These are phyloP conservation scores for Dissophora globulifera DNA, from an alignment of 192 early-diverging fungal genomes.

Conservation along the genomic window DNA sequence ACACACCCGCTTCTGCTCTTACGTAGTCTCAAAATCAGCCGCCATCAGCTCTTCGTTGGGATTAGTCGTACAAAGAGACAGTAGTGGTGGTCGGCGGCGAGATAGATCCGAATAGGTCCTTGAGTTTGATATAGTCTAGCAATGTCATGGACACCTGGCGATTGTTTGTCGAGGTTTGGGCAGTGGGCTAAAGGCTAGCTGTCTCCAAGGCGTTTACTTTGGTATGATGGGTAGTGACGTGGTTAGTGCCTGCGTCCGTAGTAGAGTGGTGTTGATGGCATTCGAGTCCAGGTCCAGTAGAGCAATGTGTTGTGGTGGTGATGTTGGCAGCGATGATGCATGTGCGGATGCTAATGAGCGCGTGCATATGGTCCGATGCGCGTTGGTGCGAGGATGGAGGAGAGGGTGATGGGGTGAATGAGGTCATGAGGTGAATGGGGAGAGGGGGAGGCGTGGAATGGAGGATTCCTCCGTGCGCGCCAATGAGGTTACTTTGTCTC, in stretches of 20 bases:
- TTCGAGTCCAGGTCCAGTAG: too few species aligned
- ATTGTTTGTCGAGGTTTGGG: too few species aligned
- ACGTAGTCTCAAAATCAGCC: conserved; percentile 74
- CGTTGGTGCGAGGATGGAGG: not conserved
- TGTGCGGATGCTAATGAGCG: conserved; percentile 15
- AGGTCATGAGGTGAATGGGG: too few species aligned
- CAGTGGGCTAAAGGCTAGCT: too few species aligned
- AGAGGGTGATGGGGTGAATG: not conserved
- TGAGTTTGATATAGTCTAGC: conserved; percentile 30
- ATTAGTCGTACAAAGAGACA: conserved; percentile 64
- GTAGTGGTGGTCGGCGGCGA: conserved; percentile 18
- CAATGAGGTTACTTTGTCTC: too few species aligned
- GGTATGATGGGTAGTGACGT: too few species aligned
- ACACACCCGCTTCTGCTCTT: conserved; percentile 87
- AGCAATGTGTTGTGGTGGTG: not conserved
- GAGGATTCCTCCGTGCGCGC: too few species aligned
- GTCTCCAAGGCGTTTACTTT: too few species aligned
- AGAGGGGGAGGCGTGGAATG: too few species aligned
- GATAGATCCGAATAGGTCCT: conserved; percentile 31
- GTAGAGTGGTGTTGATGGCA: too few species aligned
- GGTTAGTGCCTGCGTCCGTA: too few species aligned
- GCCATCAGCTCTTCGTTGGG: conserved; percentile 69
- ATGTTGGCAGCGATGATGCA: not conserved
- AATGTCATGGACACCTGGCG: not conserved
- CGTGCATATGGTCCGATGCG: conserved; percentile 31